Base-by-base conservation (phyloP, 306 rosid species). In the Fragaria vesca region DNA sequence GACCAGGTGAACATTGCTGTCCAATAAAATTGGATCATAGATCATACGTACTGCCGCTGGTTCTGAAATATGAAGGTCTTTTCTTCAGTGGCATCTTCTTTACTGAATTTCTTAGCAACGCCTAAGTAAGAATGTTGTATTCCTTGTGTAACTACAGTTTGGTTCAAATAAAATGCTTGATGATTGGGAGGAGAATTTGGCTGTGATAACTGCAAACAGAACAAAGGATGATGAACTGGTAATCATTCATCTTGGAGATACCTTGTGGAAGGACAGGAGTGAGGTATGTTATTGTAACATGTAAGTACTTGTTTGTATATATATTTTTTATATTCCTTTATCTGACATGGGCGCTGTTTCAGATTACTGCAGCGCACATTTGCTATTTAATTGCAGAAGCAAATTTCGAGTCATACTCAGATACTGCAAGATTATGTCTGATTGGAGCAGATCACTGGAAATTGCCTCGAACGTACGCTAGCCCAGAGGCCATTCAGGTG, bases 401-500 rank as follows among this genome's bases (percentile, higher is more conserved):
- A 71, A 92, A 90, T 81, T 94, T 94, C 12, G 97, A 92, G 85
- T 69, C 89, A 62, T 89, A 87, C 85, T 90, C 97, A 3, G 97
- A 92, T 81, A 87, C 85, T 80, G 93, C 98, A 46, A 92, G 98
- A 80, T 81, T 92, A 28, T 94, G 98, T 84, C 89, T 94, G 67
- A 82, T 94, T 80, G 98, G 98, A 81, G 93, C 95, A 80, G 98
- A 94, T 86, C 98, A 94, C 86, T 94, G 88, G 98, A 90, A 86
- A 80, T 88, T 50, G 76, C 97, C 98, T 76, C 91, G 98, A 76
- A 94, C 98, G 60, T 94, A 84, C 77, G 95, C 93, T 78, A 89
- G 88, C 81, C 98, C 97, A 57, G 97, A 90, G 74, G 97, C 98
- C 84, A 92, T 94, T 79, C 98, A 94, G 98, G 98, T 94, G 69